Percentiles rank a stretch among this genome's conserved stretches.
Conservation (phyloP, 345 rosid species). For the Hibiscus syriacus region DNA sequence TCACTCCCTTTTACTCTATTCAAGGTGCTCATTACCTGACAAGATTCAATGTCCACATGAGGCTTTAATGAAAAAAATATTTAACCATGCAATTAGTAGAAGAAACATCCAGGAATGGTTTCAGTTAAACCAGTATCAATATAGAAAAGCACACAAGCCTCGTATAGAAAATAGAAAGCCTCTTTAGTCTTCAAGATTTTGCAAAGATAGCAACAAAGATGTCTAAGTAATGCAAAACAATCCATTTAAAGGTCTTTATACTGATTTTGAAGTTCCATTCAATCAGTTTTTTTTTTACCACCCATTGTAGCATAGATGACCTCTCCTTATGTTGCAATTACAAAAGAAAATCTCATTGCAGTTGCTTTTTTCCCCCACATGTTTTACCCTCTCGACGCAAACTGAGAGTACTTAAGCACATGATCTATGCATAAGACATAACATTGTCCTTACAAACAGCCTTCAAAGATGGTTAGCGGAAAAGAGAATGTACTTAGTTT, state of each 20-base stretch:
- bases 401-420: too few species aligned
- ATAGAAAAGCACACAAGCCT: neutral
- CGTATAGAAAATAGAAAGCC: neutral
- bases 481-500: neutral
- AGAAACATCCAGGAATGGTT: neutral
- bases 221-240: too few species aligned
- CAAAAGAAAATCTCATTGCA: too few species aligned
- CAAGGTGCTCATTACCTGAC: conserved; percentile 28
- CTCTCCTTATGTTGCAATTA: too few species aligned
- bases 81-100: neutral
- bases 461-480: neutral
- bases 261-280: too few species aligned
- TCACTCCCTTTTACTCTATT: conserved; percentile 21
- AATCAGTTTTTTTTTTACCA: too few species aligned
- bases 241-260: too few species aligned
- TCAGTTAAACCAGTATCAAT: neutral
- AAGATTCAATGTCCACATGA: conserved; percentile 13
- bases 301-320: too few species aligned
- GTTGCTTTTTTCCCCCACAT: too few species aligned
- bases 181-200: too few species aligned
- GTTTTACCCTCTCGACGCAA: too few species aligned
- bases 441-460: neutral
- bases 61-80: neutral
- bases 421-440: neutral
- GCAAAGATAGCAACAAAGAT: too few species aligned